A percentile compares a stretch with the other conserved stretches of the same genome.
Evolutionary conservation across 208 protist species (phyloP).

Genomic region (Leishmania amazonensis): DNA sequence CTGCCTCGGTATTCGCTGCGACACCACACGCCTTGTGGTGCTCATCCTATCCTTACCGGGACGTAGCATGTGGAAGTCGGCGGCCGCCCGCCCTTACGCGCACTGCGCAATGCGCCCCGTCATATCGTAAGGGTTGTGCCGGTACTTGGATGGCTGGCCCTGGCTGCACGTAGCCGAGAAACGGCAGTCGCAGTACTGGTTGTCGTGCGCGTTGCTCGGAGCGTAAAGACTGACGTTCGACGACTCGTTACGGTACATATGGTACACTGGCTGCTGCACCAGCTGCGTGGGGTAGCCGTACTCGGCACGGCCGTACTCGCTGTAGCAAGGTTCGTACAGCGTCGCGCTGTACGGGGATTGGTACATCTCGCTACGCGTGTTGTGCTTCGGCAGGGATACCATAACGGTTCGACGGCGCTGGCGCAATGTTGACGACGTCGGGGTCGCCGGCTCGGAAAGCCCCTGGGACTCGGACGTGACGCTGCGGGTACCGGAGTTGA

Average conservation of each 20-base stretch:
- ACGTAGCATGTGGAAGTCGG: not conserved
- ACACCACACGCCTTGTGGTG: not conserved
- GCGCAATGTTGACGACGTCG: slow-evolving; percentile 15
- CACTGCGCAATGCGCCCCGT: slow-evolving; percentile 32
- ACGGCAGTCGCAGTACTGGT: slow-evolving; percentile 38
- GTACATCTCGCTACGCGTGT: slow-evolving; percentile 31
- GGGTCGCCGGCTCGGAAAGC: not conserved
- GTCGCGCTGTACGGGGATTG: slow-evolving; percentile 26
- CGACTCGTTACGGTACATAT: not conserved
- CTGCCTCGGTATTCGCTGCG: not conserved
- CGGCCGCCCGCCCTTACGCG: not conserved
- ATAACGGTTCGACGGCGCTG: slow-evolving; percentile 57
- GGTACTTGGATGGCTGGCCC: slow-evolving; percentile 70
- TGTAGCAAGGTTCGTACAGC: slow-evolving; percentile 25
- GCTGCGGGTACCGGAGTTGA: slow-evolving; percentile 25
- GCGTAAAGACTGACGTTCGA: slow-evolving; percentile 1
- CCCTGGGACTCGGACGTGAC: slow-evolving; percentile 17
- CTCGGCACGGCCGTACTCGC: slow-evolving; percentile 23
- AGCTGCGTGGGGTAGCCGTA: slow-evolving; percentile 26
- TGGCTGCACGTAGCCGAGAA: slow-evolving; percentile 64
- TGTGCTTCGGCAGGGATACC: slow-evolving; percentile 60
- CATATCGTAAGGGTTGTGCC: slow-evolving; percentile 85
- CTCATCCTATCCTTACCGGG: too few relatives aligned
- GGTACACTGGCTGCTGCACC: not conserved
- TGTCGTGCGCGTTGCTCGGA: not conserved